A percentile compares a stretch with the other conserved stretches of the same genome.
Conservation (phyloP, 2,329 filamentous ascomycete genomes). For the Penicillium sp. region DNA sequence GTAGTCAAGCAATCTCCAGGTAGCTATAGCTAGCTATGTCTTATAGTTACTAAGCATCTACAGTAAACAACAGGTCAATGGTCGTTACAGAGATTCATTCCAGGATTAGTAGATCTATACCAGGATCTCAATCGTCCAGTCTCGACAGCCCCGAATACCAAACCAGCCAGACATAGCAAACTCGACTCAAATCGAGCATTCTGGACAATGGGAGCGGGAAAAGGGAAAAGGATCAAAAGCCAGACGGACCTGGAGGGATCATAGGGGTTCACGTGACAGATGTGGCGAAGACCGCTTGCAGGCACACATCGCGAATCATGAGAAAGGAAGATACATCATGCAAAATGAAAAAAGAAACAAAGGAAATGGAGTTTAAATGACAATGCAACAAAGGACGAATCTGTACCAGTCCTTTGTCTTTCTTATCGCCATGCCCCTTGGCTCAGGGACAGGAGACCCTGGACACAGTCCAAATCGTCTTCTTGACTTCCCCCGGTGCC, state of each 20-base stretch:
- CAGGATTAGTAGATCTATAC: constrained; percentile 22
- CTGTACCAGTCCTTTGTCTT: neutral
- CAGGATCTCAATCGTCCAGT: constrained; percentile 7
- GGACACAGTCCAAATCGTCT: constrained; percentile 80
- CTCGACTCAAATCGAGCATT: neutral
- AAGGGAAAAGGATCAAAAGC: constrained; percentile 3
- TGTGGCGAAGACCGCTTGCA: constrained; percentile 28
- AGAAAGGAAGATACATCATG: constrained; percentile 15
- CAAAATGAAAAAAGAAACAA: constrained; percentile 27
- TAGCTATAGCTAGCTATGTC: no score
- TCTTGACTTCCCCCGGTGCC: constrained; percentile 58
- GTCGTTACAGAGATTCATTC: constrained; percentile 17
- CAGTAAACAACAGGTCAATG: neutral
- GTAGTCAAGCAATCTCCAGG: no score
- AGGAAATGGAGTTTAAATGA: constrained; percentile 17
- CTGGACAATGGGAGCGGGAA: neutral
- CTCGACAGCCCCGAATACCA: neutral
- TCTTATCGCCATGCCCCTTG: constrained; percentile 80
- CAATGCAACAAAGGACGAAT: neutral
- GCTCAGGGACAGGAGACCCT: constrained; percentile 80
- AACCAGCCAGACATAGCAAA: neutral
- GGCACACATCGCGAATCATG: constrained; percentile 27
- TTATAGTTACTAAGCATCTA: neutral
- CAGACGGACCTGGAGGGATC: constrained; percentile 13
- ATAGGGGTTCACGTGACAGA: constrained; percentile 23